Conservation (phyloP, 768 basidiomycete species). For the Termitomyces sp. region DNA sequence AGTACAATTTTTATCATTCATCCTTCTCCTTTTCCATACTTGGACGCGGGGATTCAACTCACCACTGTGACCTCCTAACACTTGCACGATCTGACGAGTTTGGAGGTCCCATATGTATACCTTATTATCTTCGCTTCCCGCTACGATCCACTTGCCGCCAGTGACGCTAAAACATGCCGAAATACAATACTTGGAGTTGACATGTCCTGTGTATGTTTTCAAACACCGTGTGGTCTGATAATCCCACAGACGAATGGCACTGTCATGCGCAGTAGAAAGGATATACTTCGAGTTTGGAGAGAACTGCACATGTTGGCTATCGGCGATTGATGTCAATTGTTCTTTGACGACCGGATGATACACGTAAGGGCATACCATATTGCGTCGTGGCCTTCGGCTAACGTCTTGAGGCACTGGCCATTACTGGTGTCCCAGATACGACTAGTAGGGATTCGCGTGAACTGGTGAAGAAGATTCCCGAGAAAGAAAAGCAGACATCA, state of each 20-base stretch:
- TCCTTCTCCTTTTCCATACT: background rate
- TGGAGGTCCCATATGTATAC: constrained; percentile 91
- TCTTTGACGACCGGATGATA: background rate
- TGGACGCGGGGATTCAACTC: constrained; percentile 13
- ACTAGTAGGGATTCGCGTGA: constrained; percentile 37
- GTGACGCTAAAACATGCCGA: constrained; percentile 83
- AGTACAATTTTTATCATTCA: constrained; percentile 5
- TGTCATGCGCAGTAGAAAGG: constrained; percentile 90
- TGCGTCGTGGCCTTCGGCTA: constrained; percentile 86
- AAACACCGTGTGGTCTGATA: constrained; percentile 88
- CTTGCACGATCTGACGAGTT: constrained; percentile 79
- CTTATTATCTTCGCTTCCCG: constrained; percentile 89
- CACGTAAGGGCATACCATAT: constrained; percentile 52
- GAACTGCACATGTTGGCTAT: constrained; percentile 87
- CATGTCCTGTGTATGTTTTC: constrained; percentile 86
- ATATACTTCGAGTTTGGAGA: constrained; percentile 96
- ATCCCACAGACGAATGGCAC: constrained; percentile 92
- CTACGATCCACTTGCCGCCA: constrained; percentile 85
- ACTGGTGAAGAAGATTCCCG: background rate
- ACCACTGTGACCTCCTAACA: constrained; percentile 76
- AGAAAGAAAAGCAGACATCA: constrained; percentile 66
- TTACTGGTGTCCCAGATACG: constrained; percentile 94
- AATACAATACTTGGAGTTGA: constrained; percentile 81
- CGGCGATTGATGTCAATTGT: background rate
- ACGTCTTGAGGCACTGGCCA: constrained; percentile 94